Evolutionary conservation across 805 yeast genomes (phyloP).

Genomic region (Lachancea sp.): DNA sequence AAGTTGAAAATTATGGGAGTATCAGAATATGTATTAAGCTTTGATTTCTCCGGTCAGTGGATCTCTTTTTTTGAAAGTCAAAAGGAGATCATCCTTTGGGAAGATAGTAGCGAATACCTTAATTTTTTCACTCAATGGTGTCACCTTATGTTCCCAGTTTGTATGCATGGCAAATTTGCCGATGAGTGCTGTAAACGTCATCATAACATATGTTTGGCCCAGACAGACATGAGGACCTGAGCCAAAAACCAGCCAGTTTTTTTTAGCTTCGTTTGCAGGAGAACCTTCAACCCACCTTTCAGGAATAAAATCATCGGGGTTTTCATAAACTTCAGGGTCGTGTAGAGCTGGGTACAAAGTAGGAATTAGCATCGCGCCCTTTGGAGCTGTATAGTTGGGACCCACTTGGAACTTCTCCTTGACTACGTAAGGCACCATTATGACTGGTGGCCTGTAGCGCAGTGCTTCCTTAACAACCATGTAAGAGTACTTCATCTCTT

Average conservation of each 20-base stretch:
- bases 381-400: constrained; percentile 83
- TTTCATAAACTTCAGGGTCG: constrained; percentile 92
- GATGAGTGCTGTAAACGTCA: constrained; percentile 80
- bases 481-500: constrained; percentile 79
- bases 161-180: constrained; percentile 84
- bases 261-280: constrained; percentile 64
- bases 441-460: constrained; percentile 94
- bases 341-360: constrained; percentile 93
- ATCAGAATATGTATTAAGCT: neutral
- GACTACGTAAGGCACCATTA: constrained; percentile 96
- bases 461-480: constrained; percentile 89
- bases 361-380: constrained; percentile 96
- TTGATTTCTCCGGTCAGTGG: constrained; percentile 33
- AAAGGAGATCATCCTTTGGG: constrained; percentile 90
- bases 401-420: constrained; percentile 82
- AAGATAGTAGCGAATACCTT: constrained; percentile 96
- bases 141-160: constrained; percentile 76
- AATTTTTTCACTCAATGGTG: constrained; percentile 82
- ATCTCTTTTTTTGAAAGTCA: constrained; percentile 66
- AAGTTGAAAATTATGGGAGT: neutral
- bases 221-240: constrained; percentile 95
- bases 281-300: constrained; percentile 90
- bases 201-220: constrained; percentile 90
- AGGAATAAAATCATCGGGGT: constrained; percentile 91
- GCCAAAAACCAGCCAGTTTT: constrained; percentile 96